A percentile compares a stretch with the other conserved stretches of the same genome.
Evolutionary conservation across 805 yeast genomes (phyloP).

Genomic region (Priceomyces fermenticarens): DNA sequence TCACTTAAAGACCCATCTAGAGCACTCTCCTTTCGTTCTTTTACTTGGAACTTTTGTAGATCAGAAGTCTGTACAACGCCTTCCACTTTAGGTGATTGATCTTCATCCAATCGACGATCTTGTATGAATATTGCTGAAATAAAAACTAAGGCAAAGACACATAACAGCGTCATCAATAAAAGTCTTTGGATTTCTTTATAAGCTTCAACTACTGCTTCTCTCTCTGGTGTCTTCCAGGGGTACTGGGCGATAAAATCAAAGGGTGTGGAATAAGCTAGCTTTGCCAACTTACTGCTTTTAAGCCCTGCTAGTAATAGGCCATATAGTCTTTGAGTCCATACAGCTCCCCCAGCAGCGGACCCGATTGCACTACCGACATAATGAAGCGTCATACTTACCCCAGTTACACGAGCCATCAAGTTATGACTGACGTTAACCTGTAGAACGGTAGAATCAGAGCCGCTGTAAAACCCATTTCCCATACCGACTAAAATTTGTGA

Average conservation of each 20-base stretch:
- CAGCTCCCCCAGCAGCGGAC: constrained; percentile 5
- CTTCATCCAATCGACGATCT: constrained; percentile 38
- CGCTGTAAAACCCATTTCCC: constrained; percentile 16
- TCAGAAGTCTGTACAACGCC: neutral
- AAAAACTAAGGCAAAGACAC: constrained; percentile 16
- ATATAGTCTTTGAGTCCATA: constrained; percentile 4
- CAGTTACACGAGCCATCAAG: constrained; percentile 15
- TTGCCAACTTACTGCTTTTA: neutral
- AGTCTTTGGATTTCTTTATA: constrained; percentile 55
- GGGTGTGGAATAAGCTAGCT: constrained; percentile 16
- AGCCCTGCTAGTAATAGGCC: neutral
- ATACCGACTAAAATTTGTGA: constrained; percentile 13
- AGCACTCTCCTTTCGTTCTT: no score
- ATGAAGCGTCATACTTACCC: constrained; percentile 11
- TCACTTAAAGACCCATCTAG: no score
- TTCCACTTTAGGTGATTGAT: neutral
- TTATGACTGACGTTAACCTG: constrained; percentile 14
- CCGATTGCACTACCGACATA: constrained; percentile 17
- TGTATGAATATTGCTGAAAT: constrained; percentile 44
- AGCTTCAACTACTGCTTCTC: constrained; percentile 51
- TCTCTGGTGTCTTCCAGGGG: constrained; percentile 59
- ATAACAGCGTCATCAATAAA: constrained; percentile 46
- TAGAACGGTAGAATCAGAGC: constrained; percentile 13
- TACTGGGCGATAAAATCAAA: constrained; percentile 42
- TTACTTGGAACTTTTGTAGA: no score